phyloP scores from a whole-genome alignment of 2,329 filamentous ascomycete species.

The Graphilbum fragrans region DNA sequence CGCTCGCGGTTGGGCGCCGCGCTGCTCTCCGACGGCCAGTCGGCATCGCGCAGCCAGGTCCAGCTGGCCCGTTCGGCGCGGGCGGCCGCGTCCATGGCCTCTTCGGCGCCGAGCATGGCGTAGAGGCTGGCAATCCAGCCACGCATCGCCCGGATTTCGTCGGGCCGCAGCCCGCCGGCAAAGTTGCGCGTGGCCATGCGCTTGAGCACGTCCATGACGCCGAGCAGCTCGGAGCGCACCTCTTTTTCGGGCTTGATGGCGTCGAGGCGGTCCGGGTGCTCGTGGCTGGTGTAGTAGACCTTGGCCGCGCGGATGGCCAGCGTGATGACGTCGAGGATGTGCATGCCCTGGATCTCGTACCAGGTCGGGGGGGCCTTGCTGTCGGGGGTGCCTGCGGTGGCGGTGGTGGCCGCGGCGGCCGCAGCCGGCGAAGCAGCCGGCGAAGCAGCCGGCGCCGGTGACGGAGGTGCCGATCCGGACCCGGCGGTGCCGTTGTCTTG shows the following conservation, averaged over 20 bases:
- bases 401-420: neutral
- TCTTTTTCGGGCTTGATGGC: constrained; percentile 78
- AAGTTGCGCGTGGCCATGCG: constrained; percentile 85
- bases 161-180: constrained; percentile 63
- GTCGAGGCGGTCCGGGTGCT: constrained; percentile 73
- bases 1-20: constrained; percentile 50
- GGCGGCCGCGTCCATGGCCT: constrained; percentile 65
- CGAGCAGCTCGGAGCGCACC: constrained; percentile 71
- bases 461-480: neutral
- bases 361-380: constrained; percentile 26
- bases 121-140: constrained; percentile 72
- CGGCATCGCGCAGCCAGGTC: constrained; percentile 63
- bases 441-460: neutral
- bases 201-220: constrained; percentile 82
- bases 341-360: constrained; percentile 82
- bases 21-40: constrained; percentile 52
- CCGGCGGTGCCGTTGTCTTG: constrained; percentile 14
- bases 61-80: constrained; percentile 57
- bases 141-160: constrained; percentile 65
- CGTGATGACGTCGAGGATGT: constrained; percentile 84
- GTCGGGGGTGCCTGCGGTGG: neutral
- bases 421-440: constrained; percentile 2
- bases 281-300: constrained; percentile 90
- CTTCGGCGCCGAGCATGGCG: constrained; percentile 63
- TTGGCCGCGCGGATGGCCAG: constrained; percentile 92